Conservation (phyloP, 371 early-diverging fungal genomes). For the Mortierella sp. region DNA sequence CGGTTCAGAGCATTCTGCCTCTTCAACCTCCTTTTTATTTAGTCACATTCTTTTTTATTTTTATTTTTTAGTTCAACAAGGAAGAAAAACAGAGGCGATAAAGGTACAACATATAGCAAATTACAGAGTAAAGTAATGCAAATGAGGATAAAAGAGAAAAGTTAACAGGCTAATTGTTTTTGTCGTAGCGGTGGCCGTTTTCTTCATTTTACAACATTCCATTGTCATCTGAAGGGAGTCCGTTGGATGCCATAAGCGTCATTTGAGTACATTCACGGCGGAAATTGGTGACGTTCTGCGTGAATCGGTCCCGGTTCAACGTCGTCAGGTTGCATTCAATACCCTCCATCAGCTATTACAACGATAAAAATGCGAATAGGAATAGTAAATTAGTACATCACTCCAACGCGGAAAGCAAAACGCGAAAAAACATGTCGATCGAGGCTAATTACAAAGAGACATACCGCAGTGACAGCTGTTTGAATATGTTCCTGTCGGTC, state of each 20-base stretch:
- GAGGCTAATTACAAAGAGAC: conserved; percentile 68
- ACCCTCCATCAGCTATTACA: conserved; percentile 72
- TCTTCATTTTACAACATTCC: conserved; percentile 27
- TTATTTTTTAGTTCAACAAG: background rate
- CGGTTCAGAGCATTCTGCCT: too few species aligned
- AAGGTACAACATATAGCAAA: conserved; percentile 1
- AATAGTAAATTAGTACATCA: conserved; percentile 66
- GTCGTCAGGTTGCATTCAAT: conserved; percentile 72
- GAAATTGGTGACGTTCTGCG: conserved; percentile 82
- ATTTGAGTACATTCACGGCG: conserved; percentile 65
- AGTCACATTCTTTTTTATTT: too few species aligned
- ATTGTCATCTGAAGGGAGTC: conserved; percentile 18
- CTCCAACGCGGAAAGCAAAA: conserved; percentile 74
- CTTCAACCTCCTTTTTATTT: too few species aligned
- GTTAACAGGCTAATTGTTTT: background rate
- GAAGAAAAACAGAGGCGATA: background rate
- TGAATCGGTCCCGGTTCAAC: conserved; percentile 85
- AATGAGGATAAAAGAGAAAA: background rate
- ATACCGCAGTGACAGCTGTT: conserved; percentile 64
- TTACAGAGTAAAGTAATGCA: background rate
- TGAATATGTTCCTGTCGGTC: conserved; percentile 78
- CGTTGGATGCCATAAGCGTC: conserved; percentile 34
- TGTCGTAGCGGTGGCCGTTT: background rate
- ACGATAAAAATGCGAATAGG: background rate
- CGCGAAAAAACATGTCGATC: conserved; percentile 65